Percentiles rank a stretch among this genome's conserved stretches.
Conservation (phyloP, 352 stramenopile species). For the Globisporangium spinosum region DNA sequence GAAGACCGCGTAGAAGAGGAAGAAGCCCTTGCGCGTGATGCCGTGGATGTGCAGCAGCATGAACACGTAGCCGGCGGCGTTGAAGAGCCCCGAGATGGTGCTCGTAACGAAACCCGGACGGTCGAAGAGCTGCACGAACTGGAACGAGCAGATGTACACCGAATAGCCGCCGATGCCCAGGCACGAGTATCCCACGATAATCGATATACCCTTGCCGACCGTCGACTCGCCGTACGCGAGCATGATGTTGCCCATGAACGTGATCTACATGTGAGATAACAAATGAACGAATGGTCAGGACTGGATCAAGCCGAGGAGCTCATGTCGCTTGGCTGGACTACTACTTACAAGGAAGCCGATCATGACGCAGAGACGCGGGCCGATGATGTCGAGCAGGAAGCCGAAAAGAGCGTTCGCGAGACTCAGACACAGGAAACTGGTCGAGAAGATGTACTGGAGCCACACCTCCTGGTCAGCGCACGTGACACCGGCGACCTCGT, state of each 20-base stretch:
- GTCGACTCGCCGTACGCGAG: slow-evolving; percentile 38
- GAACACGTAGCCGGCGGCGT: slow-evolving; percentile 47
- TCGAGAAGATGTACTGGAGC: slow-evolving; percentile 54
- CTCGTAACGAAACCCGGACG: slow-evolving; percentile 36
- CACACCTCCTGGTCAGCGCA: slow-evolving; percentile 42
- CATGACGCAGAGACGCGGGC: slow-evolving; percentile 30
- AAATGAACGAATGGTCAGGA: background rate
- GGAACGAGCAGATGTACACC: slow-evolving; percentile 45
- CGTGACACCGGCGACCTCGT: slow-evolving; percentile 22
- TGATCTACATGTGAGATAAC: slow-evolving; percentile 13
- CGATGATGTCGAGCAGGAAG: slow-evolving; percentile 40
- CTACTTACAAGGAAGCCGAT: slow-evolving; percentile 25
- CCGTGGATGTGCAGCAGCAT: slow-evolving; percentile 43
- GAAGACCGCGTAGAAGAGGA: slow-evolving; percentile 29
- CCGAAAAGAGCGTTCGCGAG: slow-evolving; percentile 44
- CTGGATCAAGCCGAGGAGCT: too few relatives aligned
- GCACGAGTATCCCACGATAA: slow-evolving; percentile 30
- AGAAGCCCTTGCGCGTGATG: slow-evolving; percentile 37
- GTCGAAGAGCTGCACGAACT: slow-evolving; percentile 46
- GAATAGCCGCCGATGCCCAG: slow-evolving; percentile 42
- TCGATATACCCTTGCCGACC: slow-evolving; percentile 4
- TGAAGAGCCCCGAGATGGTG: slow-evolving; percentile 48
- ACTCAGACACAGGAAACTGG: slow-evolving; percentile 44
- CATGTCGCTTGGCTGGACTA: too few relatives aligned
- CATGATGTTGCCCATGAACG: slow-evolving; percentile 41